Conservation (phyloP, 805 yeast genomes). For the Metschnikowia lachancei region DNA sequence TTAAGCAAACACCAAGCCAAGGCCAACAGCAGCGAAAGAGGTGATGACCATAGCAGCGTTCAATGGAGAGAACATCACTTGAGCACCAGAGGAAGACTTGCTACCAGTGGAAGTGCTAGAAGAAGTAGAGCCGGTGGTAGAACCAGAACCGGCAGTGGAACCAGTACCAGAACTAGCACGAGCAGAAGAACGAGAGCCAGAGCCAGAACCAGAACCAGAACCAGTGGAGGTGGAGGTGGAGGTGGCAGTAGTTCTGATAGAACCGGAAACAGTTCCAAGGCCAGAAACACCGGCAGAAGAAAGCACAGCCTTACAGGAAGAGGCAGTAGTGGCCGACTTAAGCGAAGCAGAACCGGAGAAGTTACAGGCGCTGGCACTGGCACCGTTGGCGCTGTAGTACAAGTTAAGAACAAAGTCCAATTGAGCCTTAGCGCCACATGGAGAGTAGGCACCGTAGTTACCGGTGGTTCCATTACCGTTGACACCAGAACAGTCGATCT, state of each 20-base stretch:
- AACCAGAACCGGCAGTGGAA: slow-evolving; percentile 14
- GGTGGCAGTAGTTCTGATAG: slow-evolving; percentile 21
- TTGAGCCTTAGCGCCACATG: slow-evolving; percentile 35
- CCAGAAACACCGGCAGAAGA: slow-evolving; percentile 70
- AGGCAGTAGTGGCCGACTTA: slow-evolving; percentile 46
- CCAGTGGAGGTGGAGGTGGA: slow-evolving; percentile 28
- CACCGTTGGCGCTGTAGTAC: slow-evolving; percentile 44
- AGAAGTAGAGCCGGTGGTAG: slow-evolving; percentile 8
- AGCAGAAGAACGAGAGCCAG: slow-evolving; percentile 2
- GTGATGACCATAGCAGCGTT: slow-evolving; percentile 23
- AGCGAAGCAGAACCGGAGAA: slow-evolving; percentile 53
- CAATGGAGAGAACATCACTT: slow-evolving; percentile 13
- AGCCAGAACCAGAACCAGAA: slow-evolving; percentile 14
- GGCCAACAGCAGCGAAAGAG: slow-evolving; percentile 27
- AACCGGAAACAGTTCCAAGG: slow-evolving; percentile 48
- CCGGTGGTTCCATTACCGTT: slow-evolving; percentile 39
- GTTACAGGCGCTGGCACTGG: slow-evolving; percentile 53
- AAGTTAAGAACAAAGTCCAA: slow-evolving; percentile 39
- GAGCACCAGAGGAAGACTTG: slow-evolving; percentile 24
- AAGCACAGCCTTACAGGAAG: slow-evolving; percentile 56
- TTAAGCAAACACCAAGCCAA: slow-evolving; percentile 25
- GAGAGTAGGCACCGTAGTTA: slow-evolving; percentile 42
- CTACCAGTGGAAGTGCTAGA: slow-evolving; percentile 14
- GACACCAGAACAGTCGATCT: slow-evolving; percentile 38
- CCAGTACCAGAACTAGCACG: slow-evolving; percentile 24